phyloP scores from a whole-genome alignment of 1,284 basidiomycete genomes.

The Tilletia caries region DNA sequence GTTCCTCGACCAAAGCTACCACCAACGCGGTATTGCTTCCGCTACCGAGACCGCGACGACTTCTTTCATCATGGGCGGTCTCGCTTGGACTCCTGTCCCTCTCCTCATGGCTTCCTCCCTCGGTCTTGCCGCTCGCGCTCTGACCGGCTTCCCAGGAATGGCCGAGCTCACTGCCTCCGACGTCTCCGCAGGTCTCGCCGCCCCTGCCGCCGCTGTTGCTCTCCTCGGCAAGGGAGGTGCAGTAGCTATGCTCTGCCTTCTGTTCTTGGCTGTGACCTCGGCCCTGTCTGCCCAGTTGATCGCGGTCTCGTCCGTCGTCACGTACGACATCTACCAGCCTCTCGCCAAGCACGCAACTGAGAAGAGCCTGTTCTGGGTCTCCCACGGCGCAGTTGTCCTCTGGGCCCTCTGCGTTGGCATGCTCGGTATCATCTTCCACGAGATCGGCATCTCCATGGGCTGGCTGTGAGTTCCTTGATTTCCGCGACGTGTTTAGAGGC shows the following conservation, averaged over 20 bases:
- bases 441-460: slow-evolving; percentile 77
- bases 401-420: slow-evolving; percentile 77
- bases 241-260: slow-evolving; percentile 72
- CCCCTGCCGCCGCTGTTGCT: slow-evolving; percentile 63
- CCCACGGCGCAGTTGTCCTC: slow-evolving; percentile 62
- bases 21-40: slow-evolving; percentile 81
- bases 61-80: slow-evolving; percentile 82
- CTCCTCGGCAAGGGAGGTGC: slow-evolving; percentile 69
- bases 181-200: slow-evolving; percentile 43
- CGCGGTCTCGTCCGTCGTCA: slow-evolving; percentile 64
- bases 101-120: slow-evolving; percentile 64
- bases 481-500: background rate
- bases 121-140: slow-evolving; percentile 62
- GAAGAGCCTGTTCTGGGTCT: slow-evolving; percentile 63
- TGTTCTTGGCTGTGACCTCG: slow-evolving; percentile 65
- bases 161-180: slow-evolving; percentile 31
- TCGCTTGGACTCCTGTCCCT: slow-evolving; percentile 67
- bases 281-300: slow-evolving; percentile 85
- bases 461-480: slow-evolving; percentile 34
- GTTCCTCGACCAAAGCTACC: slow-evolving; percentile 42
- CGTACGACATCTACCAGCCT: slow-evolving; percentile 65
- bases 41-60: slow-evolving; percentile 77
- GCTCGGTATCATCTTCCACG: slow-evolving; percentile 79
- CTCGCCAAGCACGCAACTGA: slow-evolving; percentile 66
- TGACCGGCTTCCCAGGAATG: slow-evolving; percentile 46